Evolutionary conservation across 2,329 filamentous ascomycete species (phyloP), one percentile per base, ranked within the genome.

Genomic region (Basipetospora chlamydospora): DNA sequence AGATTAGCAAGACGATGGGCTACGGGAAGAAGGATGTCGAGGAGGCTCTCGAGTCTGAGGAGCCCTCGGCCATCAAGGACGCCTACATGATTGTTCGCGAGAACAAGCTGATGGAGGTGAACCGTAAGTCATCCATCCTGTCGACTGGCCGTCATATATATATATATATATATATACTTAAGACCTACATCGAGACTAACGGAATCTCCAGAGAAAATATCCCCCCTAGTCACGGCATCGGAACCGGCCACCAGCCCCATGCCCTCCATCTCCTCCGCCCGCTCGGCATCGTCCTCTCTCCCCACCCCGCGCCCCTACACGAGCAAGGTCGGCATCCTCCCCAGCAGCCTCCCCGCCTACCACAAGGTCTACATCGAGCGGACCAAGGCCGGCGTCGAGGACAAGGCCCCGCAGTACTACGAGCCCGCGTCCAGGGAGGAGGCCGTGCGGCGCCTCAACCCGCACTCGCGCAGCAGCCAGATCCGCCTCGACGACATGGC

Each of bases 11-110:
- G 61, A 95, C 86, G 1, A 96, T 98, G 87, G 90, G 90, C 41
- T 98, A 98, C 54, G 86, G 81, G 25, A 88, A 84, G 54, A 80
- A 80, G 42, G 90, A 98, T 62, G 88, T 98, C 37, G 82, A 95
- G 53, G 90, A 96, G 57, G 88, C 90, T 16, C 64, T 98, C 43
- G 80, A 81, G 49, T 86, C 85, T 39, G 77, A 90, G 37, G 90
- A 98, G 55, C 90, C 90, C 10, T 96, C 87, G 40, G 87, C 90
- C 9, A 95, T 98, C 66, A 98, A 98, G 61, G 90, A 98, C 59
- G 90, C 90, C 2, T 98, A 96, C 61, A 78, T 95, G 60, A 98
- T 98, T 55, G 85, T 98, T 18, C 77, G 88, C 37, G 90, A 98
- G 58, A 96, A 96, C 54, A 90, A 95, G 56, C 73, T 96, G 54